phyloP scores from a whole-genome alignment of 2,329 filamentous ascomycete species.

The Colletotrichum australisinense region DNA sequence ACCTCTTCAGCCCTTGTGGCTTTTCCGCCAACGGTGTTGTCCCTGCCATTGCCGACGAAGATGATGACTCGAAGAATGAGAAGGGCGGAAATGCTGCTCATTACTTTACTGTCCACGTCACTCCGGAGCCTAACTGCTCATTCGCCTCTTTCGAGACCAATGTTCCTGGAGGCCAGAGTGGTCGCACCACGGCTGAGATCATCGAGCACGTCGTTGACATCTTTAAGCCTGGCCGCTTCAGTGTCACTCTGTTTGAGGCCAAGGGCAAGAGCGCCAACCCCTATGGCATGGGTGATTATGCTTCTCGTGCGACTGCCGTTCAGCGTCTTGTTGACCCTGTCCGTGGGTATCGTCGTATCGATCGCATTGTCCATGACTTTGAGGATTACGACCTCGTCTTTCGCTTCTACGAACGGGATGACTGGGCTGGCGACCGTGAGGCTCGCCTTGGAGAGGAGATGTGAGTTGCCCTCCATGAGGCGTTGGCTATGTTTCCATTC shows the following conservation, averaged over 20 bases:
- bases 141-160: conserved; percentile 99
- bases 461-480: conserved; percentile 32
- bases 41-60: conserved; percentile 75
- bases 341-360: conserved; percentile 86
- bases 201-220: conserved; percentile 95
- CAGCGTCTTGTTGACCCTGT: conserved; percentile 79
- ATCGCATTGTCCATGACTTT: conserved; percentile 96
- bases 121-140: conserved; percentile 95
- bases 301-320: conserved; percentile 48
- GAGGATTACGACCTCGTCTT: conserved; percentile 98
- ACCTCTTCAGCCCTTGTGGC: conserved; percentile 95
- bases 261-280: conserved; percentile 67
- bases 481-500: not conserved
- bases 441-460: conserved; percentile 66
- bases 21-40: conserved; percentile 98
- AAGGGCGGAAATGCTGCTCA: conserved; percentile 70
- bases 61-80: conserved; percentile 44
- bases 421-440: conserved; percentile 69
- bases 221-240: conserved; percentile 98
- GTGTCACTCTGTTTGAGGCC: conserved; percentile 94
- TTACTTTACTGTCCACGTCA: conserved; percentile 99
- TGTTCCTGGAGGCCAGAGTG: conserved; percentile 88
- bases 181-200: conserved; percentile 88
- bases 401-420: conserved; percentile 93
- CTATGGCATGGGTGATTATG: conserved; percentile 54